Conservation (phyloP, 495 filamentous ascomycete species). For the Trichoderma orchidacearum region DNA sequence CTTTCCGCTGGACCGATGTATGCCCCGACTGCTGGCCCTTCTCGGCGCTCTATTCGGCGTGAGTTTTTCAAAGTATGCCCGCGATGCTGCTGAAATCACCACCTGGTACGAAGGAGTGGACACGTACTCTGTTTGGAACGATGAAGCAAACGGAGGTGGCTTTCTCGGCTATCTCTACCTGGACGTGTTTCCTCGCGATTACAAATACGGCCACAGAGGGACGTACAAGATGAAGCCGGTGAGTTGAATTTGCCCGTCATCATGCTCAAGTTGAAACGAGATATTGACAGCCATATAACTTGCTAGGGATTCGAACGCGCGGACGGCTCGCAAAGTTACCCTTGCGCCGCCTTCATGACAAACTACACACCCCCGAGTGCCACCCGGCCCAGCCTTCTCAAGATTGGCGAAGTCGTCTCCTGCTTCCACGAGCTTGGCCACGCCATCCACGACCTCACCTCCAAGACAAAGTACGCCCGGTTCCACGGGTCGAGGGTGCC, state of each 20-base stretch:
- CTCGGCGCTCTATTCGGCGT: conserved; percentile 66
- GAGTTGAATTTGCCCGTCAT: no score
- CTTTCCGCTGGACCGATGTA: conserved; percentile 57
- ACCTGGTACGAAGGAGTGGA: conserved; percentile 61
- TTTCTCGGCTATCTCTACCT: conserved; percentile 67
- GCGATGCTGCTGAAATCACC: conserved; percentile 47
- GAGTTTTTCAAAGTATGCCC: conserved; percentile 54
- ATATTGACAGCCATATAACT: no score
- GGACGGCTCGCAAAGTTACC: conserved; percentile 47
- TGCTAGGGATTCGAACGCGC: conserved; percentile 44
- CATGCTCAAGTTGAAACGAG: no score
- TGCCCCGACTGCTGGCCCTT: conserved; percentile 61
- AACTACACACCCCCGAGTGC: conserved; percentile 57
- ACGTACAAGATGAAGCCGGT: conserved; percentile 41
- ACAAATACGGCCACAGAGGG: conserved; percentile 47
- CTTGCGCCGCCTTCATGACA: conserved; percentile 56
- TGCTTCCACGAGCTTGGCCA: conserved; percentile 67
- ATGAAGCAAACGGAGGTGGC: conserved; percentile 45
- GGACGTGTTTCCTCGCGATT: conserved; percentile 51
- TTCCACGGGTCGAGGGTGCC: conserved; percentile 71
- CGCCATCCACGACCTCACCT: conserved; percentile 62
- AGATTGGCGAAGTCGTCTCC: conserved; percentile 57
- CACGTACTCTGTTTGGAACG: conserved; percentile 60
- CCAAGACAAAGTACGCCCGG: conserved; percentile 50
- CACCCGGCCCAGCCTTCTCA: conserved; percentile 55